These are phyloP conservation scores for Neopestalotiopsis sp. DNA, from an alignment of 2,329 filamentous ascomycete genomes.

Conservation along the genomic window DNA sequence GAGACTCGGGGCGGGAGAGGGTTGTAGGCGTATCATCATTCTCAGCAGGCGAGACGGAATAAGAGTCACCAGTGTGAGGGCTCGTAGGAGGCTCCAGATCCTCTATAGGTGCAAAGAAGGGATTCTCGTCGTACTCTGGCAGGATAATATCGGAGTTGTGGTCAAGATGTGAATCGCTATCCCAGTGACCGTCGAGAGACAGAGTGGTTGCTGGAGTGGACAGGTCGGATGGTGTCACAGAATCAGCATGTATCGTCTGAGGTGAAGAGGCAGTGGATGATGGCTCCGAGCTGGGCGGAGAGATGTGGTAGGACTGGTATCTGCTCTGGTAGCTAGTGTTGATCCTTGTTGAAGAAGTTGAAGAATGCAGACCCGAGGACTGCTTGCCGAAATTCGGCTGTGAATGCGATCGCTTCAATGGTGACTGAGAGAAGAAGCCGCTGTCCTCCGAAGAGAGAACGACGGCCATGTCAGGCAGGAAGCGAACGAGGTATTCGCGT, in stretches of 20 bases:
- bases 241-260: slow-evolving; percentile 55
- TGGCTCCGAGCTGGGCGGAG: slow-evolving; percentile 49
- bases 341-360: slow-evolving; percentile 52
- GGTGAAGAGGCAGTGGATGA: slow-evolving; percentile 65
- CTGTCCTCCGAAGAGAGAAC: slow-evolving; percentile 63
- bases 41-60: slow-evolving; percentile 59
- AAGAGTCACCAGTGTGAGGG: slow-evolving; percentile 55
- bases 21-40: slow-evolving; percentile 57
- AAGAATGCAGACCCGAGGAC: slow-evolving; percentile 46
- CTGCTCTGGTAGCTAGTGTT: slow-evolving; percentile 52
- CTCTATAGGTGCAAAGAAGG: slow-evolving; percentile 52
- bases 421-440: slow-evolving; percentile 59
- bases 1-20: slow-evolving; percentile 63
- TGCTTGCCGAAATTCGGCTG: slow-evolving; percentile 60
- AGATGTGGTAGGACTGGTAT: slow-evolving; percentile 42
- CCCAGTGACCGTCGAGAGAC: slow-evolving; percentile 64
- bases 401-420: slow-evolving; percentile 65
- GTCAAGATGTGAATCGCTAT: slow-evolving; percentile 49
- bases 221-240: slow-evolving; percentile 61
- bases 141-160: slow-evolving; percentile 55
- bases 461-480: slow-evolving; percentile 52
- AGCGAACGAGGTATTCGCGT: not conserved
- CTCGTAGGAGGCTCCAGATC: slow-evolving; percentile 58
- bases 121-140: slow-evolving; percentile 51
- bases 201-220: slow-evolving; percentile 70